Percentiles rank a stretch among this genome's conserved stretches.
phyloP scores from a whole-genome alignment of 2,329 filamentous ascomycete species.

The Neopestalotiopsis rosae region DNA sequence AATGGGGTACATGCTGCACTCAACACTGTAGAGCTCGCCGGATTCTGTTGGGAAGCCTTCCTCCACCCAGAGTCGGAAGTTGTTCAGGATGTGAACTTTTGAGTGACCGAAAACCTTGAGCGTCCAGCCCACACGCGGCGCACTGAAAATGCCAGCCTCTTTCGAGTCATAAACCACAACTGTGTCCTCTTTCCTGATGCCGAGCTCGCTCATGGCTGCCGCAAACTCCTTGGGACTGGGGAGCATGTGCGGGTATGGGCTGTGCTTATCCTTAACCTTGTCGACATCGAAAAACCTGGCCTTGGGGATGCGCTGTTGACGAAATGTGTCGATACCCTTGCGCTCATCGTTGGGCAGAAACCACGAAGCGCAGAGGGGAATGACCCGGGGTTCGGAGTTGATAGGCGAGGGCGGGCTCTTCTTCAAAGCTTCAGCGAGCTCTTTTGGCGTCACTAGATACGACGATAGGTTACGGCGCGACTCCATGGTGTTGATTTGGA shows the following conservation, averaged over 20 bases:
- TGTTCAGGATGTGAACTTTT: conserved; percentile 90
- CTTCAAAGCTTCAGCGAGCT: conserved; percentile 81
- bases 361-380: conserved; percentile 93
- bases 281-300: conserved; percentile 97
- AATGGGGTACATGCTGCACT: conserved; percentile 69
- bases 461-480: conserved; percentile 68
- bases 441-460: conserved; percentile 84
- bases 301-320: conserved; percentile 81
- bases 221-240: conserved; percentile 82
- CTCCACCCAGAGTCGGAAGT: conserved; percentile 93
- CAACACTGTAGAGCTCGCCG: conserved; percentile 73
- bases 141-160: conserved; percentile 92
- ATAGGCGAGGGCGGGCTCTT: conserved; percentile 81
- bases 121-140: conserved; percentile 93
- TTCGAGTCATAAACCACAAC: conserved; percentile 94
- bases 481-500: conserved; percentile 40
- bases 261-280: conserved; percentile 84
- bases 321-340: conserved; percentile 81
- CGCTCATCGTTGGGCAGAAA: conserved; percentile 93
- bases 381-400: conserved; percentile 80
- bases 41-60: conserved; percentile 81
- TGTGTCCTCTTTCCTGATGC: conserved; percentile 84
- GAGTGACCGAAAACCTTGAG: conserved; percentile 87
- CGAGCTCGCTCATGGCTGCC: conserved; percentile 85
- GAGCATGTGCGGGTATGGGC: conserved; percentile 96